phyloP scores from a whole-genome alignment of 1,284 basidiomycete species.

The Veloporphyrellus conicus region DNA sequence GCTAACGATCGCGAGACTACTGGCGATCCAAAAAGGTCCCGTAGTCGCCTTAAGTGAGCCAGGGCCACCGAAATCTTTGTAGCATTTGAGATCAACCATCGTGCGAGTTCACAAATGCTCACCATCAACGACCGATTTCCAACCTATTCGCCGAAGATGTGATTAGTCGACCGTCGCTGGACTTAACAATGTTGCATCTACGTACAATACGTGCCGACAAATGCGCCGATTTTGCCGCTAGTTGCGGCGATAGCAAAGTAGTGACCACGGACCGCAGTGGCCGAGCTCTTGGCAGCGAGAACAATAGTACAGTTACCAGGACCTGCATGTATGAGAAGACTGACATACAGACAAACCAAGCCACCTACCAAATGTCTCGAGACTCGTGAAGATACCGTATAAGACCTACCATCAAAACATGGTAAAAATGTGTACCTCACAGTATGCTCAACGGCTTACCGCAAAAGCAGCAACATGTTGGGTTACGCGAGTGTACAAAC shows the following conservation, averaged over 20 bases:
- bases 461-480: constrained; percentile 75
- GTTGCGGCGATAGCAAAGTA: constrained; percentile 85
- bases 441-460: constrained; percentile 34
- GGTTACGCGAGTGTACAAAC: constrained; percentile 60
- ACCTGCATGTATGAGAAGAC: constrained; percentile 32
- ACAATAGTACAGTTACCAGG: constrained; percentile 80
- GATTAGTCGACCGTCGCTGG: constrained; percentile 8
- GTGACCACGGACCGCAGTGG: constrained; percentile 82
- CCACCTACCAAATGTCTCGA: constrained; percentile 67
- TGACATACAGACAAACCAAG: neutral
- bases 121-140: constrained; percentile 66
- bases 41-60: constrained; percentile 56
- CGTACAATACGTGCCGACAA: constrained; percentile 74
- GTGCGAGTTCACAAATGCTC: constrained; percentile 5
- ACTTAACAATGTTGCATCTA: constrained; percentile 7
- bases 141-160: constrained; percentile 39
- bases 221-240: constrained; percentile 83
- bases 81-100: neutral
- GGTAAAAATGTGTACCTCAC: neutral
- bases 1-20: constrained; percentile 76
- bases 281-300: constrained; percentile 76
- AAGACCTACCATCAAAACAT: constrained; percentile 46
- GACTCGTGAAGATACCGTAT: constrained; percentile 86
- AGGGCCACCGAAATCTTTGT: constrained; percentile 58
- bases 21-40: constrained; percentile 78